phyloP scores from a whole-genome alignment of 305 asterid genomes.

The Nicotiana rustica region DNA sequence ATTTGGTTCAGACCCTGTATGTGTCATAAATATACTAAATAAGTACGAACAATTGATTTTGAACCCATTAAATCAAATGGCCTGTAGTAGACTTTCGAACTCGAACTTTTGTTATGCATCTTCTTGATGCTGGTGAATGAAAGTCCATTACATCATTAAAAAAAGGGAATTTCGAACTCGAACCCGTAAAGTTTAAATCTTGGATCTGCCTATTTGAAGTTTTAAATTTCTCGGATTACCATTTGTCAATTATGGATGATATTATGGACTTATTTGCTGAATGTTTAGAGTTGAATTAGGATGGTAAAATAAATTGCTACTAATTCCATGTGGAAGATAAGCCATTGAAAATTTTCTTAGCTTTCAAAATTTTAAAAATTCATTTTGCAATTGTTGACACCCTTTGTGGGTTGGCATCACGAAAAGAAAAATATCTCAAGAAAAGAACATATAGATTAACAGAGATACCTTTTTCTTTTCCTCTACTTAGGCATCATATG shows the following conservation, averaged over 20 bases:
- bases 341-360: not conserved
- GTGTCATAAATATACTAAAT: too few relatives aligned
- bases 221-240: not conserved
- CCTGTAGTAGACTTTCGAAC: not conserved
- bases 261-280: not conserved
- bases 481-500: not conserved
- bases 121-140: too few relatives aligned
- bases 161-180: not conserved
- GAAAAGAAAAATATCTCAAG: not conserved
- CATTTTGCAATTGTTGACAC: slow-evolving; percentile 12
- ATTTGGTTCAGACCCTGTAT: not conserved
- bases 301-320: not conserved
- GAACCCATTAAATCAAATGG: not conserved
- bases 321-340: not conserved
- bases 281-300: slow-evolving; percentile 2
- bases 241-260: slow-evolving; percentile 10
- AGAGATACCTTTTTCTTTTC: not conserved
- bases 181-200: not conserved
- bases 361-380: slow-evolving; percentile 13
- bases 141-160: too few relatives aligned
- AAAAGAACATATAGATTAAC: slow-evolving; percentile 5
- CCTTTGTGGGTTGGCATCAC: not conserved
- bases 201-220: not conserved
- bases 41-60: not conserved
- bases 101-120: not conserved